Percentiles rank a stretch among this genome's conserved stretches.
These are phyloP conservation scores for Magnusiomyces sp. DNA, from an alignment of 1,139 yeast species.

Conservation along the genomic window DNA sequence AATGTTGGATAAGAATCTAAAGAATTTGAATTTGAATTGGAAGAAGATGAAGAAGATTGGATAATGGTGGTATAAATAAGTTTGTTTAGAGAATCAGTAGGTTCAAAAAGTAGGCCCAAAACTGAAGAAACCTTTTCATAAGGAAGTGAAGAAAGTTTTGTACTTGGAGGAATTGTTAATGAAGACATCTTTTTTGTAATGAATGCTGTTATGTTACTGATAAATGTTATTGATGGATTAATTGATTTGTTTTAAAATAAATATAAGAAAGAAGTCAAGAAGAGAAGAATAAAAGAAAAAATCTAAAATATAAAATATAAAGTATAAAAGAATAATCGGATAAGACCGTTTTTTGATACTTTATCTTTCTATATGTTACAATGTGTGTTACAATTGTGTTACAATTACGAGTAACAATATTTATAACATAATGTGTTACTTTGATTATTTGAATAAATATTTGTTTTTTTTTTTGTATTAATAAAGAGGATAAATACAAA, in stretches of 20 bases:
- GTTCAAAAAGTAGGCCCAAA: slow-evolving; percentile 1
- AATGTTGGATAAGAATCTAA: slow-evolving; percentile 37
- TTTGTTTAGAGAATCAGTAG: not conserved
- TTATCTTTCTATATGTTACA: too few relatives aligned
- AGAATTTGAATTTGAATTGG: slow-evolving; percentile 15
- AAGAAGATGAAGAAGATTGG: not conserved
- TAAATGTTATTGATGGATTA: not conserved
- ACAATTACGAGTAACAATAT: too few relatives aligned
- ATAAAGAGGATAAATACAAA: too few relatives aligned
- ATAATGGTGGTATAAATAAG: not conserved
- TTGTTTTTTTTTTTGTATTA: too few relatives aligned
- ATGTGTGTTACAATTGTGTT: too few relatives aligned
- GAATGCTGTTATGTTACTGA: not conserved
- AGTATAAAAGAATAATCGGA: too few relatives aligned
- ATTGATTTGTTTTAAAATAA: not conserved
- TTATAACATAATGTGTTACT: too few relatives aligned
- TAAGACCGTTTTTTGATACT: too few relatives aligned
- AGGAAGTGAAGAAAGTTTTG: not conserved
- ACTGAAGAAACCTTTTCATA: not conserved
- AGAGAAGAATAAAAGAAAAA: not conserved
- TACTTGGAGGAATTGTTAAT: not conserved
- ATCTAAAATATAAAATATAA: not conserved
- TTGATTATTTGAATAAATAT: too few relatives aligned
- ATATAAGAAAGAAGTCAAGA: not conserved
- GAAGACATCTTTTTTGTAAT: not conserved